Evolutionary conservation across 169 alveolate species (phyloP).

Genomic region (Miamiensis avidus): DNA sequence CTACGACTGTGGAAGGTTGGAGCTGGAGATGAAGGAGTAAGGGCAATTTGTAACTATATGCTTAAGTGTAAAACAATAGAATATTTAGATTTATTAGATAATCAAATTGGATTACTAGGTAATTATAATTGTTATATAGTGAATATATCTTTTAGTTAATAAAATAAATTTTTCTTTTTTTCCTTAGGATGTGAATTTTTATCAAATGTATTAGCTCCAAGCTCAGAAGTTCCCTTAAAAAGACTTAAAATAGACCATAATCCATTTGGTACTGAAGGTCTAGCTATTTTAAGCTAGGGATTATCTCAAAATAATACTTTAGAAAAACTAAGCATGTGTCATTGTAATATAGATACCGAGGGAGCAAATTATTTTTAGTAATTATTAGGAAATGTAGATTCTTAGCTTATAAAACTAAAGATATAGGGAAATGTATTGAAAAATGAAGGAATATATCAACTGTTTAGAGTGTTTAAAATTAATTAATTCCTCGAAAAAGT

Average conservation of each 20-base stretch:
- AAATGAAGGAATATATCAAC: constrained; percentile 35
- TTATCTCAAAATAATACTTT: constrained; percentile 29
- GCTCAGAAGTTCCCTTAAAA: constrained; percentile 23
- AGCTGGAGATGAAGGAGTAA: constrained; percentile 46
- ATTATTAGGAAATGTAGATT: constrained; percentile 32
- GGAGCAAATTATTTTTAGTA: constrained; percentile 33
- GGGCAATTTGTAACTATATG: constrained; percentile 46
- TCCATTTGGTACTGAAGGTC: constrained; percentile 39
- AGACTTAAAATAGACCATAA: constrained; percentile 46
- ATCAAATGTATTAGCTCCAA: constrained; percentile 28
- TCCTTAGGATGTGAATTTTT: constrained; percentile 38
- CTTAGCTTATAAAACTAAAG: constrained; percentile 30
- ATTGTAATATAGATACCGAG: constrained; percentile 39
- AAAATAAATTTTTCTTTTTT: background rate
- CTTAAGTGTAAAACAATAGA: constrained; percentile 31
- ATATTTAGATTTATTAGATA: constrained; percentile 41
- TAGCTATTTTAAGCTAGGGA: constrained; percentile 17
- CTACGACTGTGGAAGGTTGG: constrained; percentile 44
- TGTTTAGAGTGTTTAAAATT: constrained; percentile 37
- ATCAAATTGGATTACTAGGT: constrained; percentile 34
- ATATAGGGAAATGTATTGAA: constrained; percentile 29
- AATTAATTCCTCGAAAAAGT: constrained; percentile 37
- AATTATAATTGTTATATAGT: background rate
- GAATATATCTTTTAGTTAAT: background rate
- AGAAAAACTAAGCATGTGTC: constrained; percentile 27